Conservation (phyloP, 2,329 filamentous ascomycete genomes). For the Dryadomyces quercivorus region DNA sequence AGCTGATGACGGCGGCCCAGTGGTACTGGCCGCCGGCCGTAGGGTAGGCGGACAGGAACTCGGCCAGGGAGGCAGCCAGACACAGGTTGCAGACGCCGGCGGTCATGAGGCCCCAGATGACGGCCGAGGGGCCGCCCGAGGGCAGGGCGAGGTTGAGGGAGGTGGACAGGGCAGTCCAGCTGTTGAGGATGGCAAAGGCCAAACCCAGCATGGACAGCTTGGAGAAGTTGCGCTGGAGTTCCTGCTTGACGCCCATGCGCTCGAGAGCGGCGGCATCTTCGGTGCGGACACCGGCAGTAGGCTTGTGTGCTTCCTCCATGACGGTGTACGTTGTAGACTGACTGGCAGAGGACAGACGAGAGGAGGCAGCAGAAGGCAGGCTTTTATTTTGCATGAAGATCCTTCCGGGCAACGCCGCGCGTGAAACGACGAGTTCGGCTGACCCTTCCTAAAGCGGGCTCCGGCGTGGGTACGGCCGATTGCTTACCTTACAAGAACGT, state of each 20-base stretch:
- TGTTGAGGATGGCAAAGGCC: slow-evolving; percentile 37
- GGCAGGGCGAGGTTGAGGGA: slow-evolving; percentile 43
- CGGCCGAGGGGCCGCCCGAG: slow-evolving; percentile 54
- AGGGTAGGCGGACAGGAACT: slow-evolving; percentile 55
- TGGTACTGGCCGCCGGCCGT: slow-evolving; percentile 55
- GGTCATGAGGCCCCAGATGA: slow-evolving; percentile 59
- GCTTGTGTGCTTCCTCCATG: slow-evolving; percentile 3
- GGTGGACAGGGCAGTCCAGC: slow-evolving; percentile 35
- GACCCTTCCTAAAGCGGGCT: neutral
- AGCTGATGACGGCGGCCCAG: slow-evolving; percentile 56
- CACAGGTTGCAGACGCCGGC: slow-evolving; percentile 58
- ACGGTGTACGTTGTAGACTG: neutral
- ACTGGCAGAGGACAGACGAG: neutral
- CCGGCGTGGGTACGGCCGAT: neutral
- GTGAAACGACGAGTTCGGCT: neutral
- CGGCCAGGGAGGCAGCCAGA: slow-evolving; percentile 55
- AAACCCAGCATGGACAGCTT: slow-evolving; percentile 34
- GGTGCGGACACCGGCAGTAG: neutral
- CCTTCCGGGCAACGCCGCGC: neutral
- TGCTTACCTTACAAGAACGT: slow-evolving; percentile 1
- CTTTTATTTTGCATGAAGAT: neutral
- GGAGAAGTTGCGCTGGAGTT: slow-evolving; percentile 37
- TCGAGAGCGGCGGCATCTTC: slow-evolving; percentile 27
- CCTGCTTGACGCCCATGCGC: slow-evolving; percentile 33
- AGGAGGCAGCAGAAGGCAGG: too few species aligned